Evolutionary conservation across 2,329 filamentous ascomycete species (phyloP).

Genomic region (Thermoascus crustaceus): DNA sequence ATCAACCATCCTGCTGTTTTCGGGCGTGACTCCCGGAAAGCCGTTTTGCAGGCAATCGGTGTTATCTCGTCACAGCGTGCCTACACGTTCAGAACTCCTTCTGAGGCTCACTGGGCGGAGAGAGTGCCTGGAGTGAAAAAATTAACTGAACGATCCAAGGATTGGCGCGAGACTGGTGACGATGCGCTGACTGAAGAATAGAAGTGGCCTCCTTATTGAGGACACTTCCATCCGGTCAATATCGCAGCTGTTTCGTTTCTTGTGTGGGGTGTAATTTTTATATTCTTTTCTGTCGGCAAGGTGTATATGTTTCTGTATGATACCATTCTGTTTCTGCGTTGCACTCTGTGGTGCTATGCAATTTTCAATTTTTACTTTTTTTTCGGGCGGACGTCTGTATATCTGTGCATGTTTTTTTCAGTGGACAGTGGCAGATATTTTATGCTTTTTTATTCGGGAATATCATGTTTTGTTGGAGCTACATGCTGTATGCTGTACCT

Average conservation of each 20-base stretch:
- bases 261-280: not conserved
- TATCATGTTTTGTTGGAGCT: no score
- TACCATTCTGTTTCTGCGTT: conserved; percentile 32
- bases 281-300: conserved; percentile 6
- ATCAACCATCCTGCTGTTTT: conserved; percentile 96
- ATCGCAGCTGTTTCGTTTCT: not conserved
- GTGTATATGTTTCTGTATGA: conserved; percentile 23
- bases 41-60: conserved; percentile 90
- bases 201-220: no score
- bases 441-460: no score
- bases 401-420: no score
- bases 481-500: no score
- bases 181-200: conserved; percentile 57
- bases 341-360: not conserved
- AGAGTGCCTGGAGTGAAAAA: conserved; percentile 73
- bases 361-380: not conserved
- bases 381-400: not conserved
- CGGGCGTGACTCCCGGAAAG: conserved; percentile 85
- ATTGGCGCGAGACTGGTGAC: conserved; percentile 82
- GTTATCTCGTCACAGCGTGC: conserved; percentile 92
- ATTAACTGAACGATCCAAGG: conserved; percentile 73
- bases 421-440: no score
- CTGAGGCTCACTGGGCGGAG: conserved; percentile 81
- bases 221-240: not conserved
- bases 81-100: conserved; percentile 84